Evolutionary conservation across 768 basidiomycete genomes (phyloP).

Genomic region (Coprinopsis cinerea): DNA sequence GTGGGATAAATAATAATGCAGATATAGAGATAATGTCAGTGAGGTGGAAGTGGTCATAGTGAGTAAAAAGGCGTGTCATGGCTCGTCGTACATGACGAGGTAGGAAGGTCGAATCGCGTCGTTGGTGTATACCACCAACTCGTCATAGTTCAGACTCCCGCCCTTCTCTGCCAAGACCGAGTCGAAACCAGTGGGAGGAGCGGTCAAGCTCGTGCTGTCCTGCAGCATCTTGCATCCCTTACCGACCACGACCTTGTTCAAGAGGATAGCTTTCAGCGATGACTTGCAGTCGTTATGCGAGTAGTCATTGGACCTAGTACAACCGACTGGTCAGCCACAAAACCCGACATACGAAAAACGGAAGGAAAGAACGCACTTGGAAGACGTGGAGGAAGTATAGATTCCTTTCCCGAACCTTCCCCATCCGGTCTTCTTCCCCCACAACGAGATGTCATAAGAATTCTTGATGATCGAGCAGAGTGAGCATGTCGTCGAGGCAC

Average conservation of each 20-base stretch:
- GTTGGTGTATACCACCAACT: slow-evolving; percentile 63
- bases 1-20: background rate
- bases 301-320: slow-evolving; percentile 59
- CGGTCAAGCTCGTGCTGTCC: slow-evolving; percentile 47
- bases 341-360: background rate
- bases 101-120: slow-evolving; percentile 70
- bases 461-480: slow-evolving; percentile 60
- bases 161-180: slow-evolving; percentile 67
- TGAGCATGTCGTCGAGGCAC: slow-evolving; percentile 51
- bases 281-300: slow-evolving; percentile 54
- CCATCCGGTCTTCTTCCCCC: slow-evolving; percentile 69
- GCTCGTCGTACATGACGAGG: slow-evolving; percentile 56
- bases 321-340: background rate
- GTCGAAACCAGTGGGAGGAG: slow-evolving; percentile 60
- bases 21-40: background rate
- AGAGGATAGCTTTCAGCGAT: slow-evolving; percentile 54
- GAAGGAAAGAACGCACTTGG: slow-evolving; percentile 39
- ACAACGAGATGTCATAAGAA: slow-evolving; percentile 57
- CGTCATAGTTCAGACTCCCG: slow-evolving; percentile 64
- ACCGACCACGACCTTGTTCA: slow-evolving; percentile 71
- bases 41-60: too few relatives aligned
- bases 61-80: background rate
- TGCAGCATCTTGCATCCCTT: slow-evolving; percentile 62
- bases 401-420: slow-evolving; percentile 70
- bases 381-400: slow-evolving; percentile 75